Evolutionary conservation across 1,139 yeast species (phyloP).

Genomic region (Sugiyamaella xylanicola): DNA sequence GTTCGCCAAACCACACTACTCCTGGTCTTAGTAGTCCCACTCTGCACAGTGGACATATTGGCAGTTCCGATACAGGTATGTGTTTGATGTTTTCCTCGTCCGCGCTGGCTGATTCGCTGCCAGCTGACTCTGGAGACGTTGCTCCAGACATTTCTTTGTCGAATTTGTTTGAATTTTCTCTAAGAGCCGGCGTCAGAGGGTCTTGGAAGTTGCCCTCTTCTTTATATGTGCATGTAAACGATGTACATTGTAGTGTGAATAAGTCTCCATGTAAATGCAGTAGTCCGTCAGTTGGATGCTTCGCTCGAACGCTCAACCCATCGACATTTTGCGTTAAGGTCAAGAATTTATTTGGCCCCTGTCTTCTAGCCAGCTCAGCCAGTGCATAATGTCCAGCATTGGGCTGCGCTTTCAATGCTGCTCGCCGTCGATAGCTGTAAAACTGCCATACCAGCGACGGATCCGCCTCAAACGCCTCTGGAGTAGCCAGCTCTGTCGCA

Average conservation of each 20-base stretch:
- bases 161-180: slow-evolving; percentile 25
- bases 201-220: slow-evolving; percentile 56
- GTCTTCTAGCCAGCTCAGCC: slow-evolving; percentile 54
- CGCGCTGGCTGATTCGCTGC: too few species aligned
- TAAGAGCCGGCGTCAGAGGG: slow-evolving; percentile 65
- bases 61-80: slow-evolving; percentile 58
- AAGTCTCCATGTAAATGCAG: slow-evolving; percentile 79
- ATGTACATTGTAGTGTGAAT: slow-evolving; percentile 72
- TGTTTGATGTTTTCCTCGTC: slow-evolving; percentile 9
- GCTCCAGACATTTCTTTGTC: background rate
- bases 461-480: slow-evolving; percentile 80
- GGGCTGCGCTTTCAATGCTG: slow-evolving; percentile 68
- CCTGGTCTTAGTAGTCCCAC: slow-evolving; percentile 74
- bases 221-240: slow-evolving; percentile 65
- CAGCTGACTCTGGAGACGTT: too few species aligned
- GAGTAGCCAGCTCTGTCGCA: slow-evolving; percentile 83
- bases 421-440: slow-evolving; percentile 67
- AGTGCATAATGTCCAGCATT: slow-evolving; percentile 73
- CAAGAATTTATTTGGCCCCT: slow-evolving; percentile 44
- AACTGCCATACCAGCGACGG: slow-evolving; percentile 92
- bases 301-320: slow-evolving; percentile 67
- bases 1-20: slow-evolving; percentile 92
- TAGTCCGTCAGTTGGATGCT: slow-evolving; percentile 54
- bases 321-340: slow-evolving; percentile 85
- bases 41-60: slow-evolving; percentile 72